Evolutionary conservation across 1,284 basidiomycete species (phyloP).

Genomic region (Apiotrichum gamsii): DNA sequence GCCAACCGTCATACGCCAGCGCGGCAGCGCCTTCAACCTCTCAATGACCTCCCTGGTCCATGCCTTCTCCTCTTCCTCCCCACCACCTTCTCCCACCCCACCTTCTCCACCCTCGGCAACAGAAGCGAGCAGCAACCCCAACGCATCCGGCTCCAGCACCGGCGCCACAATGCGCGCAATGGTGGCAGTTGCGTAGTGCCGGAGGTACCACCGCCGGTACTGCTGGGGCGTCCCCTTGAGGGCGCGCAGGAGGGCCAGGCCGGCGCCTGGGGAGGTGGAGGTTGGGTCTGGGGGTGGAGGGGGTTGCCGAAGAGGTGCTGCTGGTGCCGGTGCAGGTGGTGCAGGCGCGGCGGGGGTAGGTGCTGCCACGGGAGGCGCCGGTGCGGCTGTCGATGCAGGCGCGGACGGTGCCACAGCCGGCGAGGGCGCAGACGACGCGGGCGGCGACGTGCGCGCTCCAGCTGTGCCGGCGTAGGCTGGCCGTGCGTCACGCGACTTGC

Average conservation of each 20-base stretch:
- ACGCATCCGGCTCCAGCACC: constrained; percentile 39
- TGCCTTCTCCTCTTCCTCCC: not conserved
- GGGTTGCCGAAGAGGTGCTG: not conserved
- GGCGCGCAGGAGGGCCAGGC: constrained; percentile 30
- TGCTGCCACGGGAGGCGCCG: too few species aligned
- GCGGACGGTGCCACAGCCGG: not conserved
- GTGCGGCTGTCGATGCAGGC: too few species aligned
- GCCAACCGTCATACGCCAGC: constrained; percentile 34
- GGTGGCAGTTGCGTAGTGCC: constrained; percentile 22
- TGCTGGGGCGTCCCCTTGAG: constrained; percentile 6
- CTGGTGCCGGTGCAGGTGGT: not conserved
- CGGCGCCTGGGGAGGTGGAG: constrained; percentile 30
- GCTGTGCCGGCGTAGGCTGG: constrained; percentile 9
- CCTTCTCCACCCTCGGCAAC: not conserved
- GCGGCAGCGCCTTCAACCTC: constrained; percentile 22
- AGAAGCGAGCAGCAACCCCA: constrained; percentile 27
- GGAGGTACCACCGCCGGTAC: constrained; percentile 10
- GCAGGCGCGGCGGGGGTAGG: not conserved
- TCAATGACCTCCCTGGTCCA: constrained; percentile 16
- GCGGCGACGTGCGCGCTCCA: not conserved
- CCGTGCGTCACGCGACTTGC: constrained; percentile 16
- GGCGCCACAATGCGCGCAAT: constrained; percentile 23
- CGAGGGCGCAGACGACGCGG: not conserved
- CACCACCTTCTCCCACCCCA: not conserved
- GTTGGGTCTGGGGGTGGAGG: constrained; percentile 17